Conservation (phyloP, 2,329 filamentous ascomycete species). For the Dactylellina sp. region DNA sequence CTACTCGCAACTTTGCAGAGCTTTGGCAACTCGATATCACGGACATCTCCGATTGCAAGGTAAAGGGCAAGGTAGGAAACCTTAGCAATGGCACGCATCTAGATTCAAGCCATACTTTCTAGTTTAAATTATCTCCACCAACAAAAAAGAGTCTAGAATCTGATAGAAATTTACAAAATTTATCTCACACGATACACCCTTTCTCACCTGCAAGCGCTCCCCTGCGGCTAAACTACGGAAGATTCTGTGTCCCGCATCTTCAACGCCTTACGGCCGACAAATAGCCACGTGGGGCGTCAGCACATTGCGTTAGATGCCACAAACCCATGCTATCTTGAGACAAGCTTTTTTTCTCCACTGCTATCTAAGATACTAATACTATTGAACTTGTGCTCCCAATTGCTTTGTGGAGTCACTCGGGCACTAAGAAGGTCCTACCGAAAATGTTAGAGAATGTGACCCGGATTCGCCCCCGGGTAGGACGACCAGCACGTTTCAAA, state of each 20-base stretch:
- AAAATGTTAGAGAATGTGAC: not conserved
- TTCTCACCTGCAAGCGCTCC: not conserved
- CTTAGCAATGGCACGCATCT: too few species aligned
- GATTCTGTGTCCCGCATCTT: not conserved
- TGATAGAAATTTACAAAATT: not conserved
- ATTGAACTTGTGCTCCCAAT: not conserved
- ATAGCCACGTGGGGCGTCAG: constrained; percentile 22
- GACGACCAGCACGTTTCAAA: not conserved
- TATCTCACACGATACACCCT: too few species aligned
- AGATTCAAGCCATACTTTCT: too few species aligned
- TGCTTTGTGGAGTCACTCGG: not conserved
- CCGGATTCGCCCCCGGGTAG: not conserved
- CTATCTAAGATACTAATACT: too few species aligned
- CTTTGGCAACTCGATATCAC: too few species aligned
- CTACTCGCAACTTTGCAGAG: too few species aligned
- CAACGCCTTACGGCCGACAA: constrained; percentile 1
- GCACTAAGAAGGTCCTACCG: not conserved
- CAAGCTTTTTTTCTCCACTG: constrained; percentile 4
- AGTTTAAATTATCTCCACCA: too few species aligned
- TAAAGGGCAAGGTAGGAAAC: too few species aligned
- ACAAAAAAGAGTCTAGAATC: too few species aligned
- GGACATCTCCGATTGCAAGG: too few species aligned
- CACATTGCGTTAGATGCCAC: not conserved
- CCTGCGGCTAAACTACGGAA: not conserved
- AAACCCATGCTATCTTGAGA: not conserved